These are phyloP conservation scores for Spergularia bocconei DNA, from an alignment of 148 eudicot genomes.

Conservation along the genomic window DNA sequence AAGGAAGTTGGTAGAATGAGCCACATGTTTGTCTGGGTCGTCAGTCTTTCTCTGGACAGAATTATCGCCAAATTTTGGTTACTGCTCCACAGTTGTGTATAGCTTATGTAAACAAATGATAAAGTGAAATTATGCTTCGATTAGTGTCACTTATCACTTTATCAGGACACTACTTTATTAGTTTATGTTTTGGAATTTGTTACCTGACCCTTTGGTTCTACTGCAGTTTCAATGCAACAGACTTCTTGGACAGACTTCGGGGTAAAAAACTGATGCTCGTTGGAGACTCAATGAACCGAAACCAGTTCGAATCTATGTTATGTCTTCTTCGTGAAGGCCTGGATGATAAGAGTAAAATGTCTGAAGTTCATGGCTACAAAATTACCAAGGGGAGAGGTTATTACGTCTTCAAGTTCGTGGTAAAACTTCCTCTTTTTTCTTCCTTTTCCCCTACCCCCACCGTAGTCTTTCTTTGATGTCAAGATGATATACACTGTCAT, in stretches of 20 bases:
- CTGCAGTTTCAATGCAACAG: conserved; percentile 77
- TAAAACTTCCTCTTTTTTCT: conserved; percentile 22
- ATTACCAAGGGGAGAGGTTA: conserved; percentile 94
- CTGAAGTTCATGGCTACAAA: conserved; percentile 80
- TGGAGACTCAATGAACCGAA: conserved; percentile 95
- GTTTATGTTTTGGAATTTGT: background rate
- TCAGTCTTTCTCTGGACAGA: too few relatives aligned
- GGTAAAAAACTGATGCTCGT: conserved; percentile 83
- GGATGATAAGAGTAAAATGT: conserved; percentile 76
- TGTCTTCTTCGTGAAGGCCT: conserved; percentile 81
- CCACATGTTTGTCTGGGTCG: too few relatives aligned
- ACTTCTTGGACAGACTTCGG: conserved; percentile 73
- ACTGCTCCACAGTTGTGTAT: background rate
- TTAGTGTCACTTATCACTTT: background rate
- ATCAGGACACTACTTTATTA: background rate
- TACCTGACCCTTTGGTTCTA: background rate
- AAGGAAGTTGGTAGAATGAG: too few relatives aligned
- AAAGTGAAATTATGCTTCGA: background rate
- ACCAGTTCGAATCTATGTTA: conserved; percentile 90
- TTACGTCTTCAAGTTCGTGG: conserved; percentile 84
- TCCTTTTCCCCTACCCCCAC: too few relatives aligned
- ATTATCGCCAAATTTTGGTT: too few relatives aligned
- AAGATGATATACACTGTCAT: too few relatives aligned
- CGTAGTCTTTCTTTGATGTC: too few relatives aligned
- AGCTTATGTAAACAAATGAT: background rate